Conservation (phyloP, 148 eudicot genomes). For the Chenopodium formosanum region DNA sequence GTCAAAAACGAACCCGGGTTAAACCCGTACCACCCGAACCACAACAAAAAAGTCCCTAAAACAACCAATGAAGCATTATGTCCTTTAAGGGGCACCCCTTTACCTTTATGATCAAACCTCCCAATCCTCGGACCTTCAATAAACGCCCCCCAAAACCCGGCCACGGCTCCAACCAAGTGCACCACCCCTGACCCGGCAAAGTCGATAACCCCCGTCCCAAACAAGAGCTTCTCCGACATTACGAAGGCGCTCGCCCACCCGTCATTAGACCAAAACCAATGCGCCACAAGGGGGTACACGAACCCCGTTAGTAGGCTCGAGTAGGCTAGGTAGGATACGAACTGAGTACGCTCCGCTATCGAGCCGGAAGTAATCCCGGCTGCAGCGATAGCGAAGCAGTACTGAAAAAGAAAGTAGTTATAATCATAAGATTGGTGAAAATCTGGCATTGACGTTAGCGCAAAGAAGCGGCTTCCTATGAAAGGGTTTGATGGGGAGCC, state of each 20-base stretch:
- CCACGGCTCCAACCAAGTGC: constrained; percentile 46
- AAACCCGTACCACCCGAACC: constrained; percentile 41
- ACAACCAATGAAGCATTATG: constrained; percentile 40
- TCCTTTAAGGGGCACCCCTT: constrained; percentile 29
- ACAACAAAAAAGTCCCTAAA: constrained; percentile 40
- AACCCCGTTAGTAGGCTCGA: constrained; percentile 26
- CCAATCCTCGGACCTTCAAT: constrained; percentile 56
- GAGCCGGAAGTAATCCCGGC: constrained; percentile 29
- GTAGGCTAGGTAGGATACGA: constrained; percentile 24
- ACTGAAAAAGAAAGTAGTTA: constrained; percentile 22
- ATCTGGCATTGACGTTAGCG: constrained; percentile 1
- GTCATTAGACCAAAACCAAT: constrained; percentile 32
- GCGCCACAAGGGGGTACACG: constrained; percentile 26
- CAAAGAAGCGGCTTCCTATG: constrained; percentile 40
- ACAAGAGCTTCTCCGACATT: constrained; percentile 9
- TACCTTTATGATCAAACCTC: constrained; percentile 39
- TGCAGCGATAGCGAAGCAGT: constrained; percentile 27
- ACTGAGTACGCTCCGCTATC: constrained; percentile 28
- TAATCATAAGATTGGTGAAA: not conserved
- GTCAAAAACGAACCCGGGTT: constrained; percentile 52
- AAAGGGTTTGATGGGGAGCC: constrained; percentile 37
- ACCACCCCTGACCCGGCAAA: constrained; percentile 51
- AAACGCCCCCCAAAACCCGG: constrained; percentile 48
- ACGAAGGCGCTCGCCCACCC: constrained; percentile 26
- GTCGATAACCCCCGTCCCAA: constrained; percentile 44